These are phyloP conservation scores for Scutellaria baicalensis DNA, from an alignment of 257 asterid genomes.

Conservation along the genomic window DNA sequence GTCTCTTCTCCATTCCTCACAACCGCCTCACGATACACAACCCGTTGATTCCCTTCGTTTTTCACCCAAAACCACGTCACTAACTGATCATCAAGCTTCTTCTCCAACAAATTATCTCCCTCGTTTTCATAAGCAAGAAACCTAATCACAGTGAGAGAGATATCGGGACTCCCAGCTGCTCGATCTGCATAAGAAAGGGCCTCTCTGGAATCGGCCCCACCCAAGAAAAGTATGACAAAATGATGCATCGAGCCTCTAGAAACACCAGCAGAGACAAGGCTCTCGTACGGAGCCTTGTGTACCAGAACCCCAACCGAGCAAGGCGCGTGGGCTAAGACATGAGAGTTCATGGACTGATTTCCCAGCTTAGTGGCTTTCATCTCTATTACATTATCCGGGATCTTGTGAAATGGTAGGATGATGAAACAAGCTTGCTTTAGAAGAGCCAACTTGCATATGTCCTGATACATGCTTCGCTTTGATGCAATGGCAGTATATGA, in stretches of 20 bases:
- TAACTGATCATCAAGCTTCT: constrained; percentile 77
- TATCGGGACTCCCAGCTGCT: constrained; percentile 29
- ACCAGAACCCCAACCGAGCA: constrained; percentile 72
- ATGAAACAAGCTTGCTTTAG: constrained; percentile 47
- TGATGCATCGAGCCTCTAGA: constrained; percentile 18
- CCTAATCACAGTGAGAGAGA: constrained; percentile 47
- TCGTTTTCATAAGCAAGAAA: constrained; percentile 40
- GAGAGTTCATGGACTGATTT: constrained; percentile 24
- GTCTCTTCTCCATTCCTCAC: constrained; percentile 77
- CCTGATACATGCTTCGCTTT: constrained; percentile 59
- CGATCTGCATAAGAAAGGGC: constrained; percentile 65
- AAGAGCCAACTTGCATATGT: constrained; percentile 68
- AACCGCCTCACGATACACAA: constrained; percentile 59
- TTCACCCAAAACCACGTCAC: constrained; percentile 93
- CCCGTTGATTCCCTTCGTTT: constrained; percentile 44
- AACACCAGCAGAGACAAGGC: neutral
- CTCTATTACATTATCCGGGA: neutral
- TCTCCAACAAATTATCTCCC: constrained; percentile 55
- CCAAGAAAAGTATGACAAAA: constrained; percentile 57
- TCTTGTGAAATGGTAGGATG: constrained; percentile 36
- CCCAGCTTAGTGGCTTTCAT: constrained; percentile 2
- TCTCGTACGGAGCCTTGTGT: constrained; percentile 20
- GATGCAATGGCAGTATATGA: constrained; percentile 47
- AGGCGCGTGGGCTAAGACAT: constrained; percentile 59
- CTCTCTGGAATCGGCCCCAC: constrained; percentile 81